These are phyloP conservation scores for Parascedosporium putredinis DNA, from an alignment of 2,329 filamentous ascomycete genomes.

Conservation along the genomic window DNA sequence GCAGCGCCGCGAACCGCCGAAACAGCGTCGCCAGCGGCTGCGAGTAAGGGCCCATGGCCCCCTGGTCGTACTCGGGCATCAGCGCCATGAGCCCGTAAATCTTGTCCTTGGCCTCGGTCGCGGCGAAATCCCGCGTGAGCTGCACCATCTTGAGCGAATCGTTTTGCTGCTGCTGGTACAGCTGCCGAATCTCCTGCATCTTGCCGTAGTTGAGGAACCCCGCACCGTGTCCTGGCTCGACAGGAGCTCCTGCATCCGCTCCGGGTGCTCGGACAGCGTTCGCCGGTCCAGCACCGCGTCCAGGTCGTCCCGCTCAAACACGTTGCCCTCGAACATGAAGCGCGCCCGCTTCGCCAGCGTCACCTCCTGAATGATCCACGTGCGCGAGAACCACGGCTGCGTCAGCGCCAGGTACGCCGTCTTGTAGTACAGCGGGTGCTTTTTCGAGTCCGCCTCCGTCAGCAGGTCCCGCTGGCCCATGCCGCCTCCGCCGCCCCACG, in stretches of 20 bases:
- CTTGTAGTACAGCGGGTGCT: not conserved
- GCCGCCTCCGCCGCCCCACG: not conserved
- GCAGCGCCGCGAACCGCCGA: not conserved
- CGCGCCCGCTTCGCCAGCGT: conserved; percentile 9
- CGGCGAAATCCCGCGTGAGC: conserved; percentile 1
- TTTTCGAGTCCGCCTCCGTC: not conserved
- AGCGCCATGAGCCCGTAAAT: conserved; percentile 11
- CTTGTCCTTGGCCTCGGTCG: conserved; percentile 7
- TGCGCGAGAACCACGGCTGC: conserved; percentile 12
- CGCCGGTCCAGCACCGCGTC: not conserved
- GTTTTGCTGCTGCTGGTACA: not conserved
- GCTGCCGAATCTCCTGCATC: not conserved
- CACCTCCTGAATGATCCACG: conserved; percentile 15
- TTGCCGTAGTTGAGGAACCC: conserved; percentile 6
- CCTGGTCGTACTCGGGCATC: not conserved
- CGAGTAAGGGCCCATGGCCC: not conserved
- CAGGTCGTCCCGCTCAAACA: not conserved
- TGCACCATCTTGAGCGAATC: conserved; percentile 4
- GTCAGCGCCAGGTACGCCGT: not conserved
- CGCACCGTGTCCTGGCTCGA: not conserved
- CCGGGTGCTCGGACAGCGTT: not conserved
- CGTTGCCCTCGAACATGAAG: conserved; percentile 6
- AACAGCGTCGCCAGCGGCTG: not conserved
- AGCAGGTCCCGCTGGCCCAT: not conserved
- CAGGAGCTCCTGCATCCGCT: not conserved